Percentiles rank a stretch among this genome's conserved stretches.
phyloP scores from a whole-genome alignment of 139 green algal species.

The Coccomyxa sp. region DNA sequence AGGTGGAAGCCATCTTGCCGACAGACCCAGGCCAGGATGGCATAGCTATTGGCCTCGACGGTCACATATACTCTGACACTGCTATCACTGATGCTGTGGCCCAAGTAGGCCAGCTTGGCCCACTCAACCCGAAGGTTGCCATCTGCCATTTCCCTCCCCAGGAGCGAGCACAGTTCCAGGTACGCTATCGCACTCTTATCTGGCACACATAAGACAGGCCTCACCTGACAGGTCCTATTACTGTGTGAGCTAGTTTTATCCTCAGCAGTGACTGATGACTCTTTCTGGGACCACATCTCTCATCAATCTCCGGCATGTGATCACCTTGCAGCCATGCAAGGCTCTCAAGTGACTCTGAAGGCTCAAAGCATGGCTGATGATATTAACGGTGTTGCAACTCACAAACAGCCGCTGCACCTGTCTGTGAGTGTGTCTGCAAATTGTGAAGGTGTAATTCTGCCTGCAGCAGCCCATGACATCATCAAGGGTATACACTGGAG shows the following conservation, averaged over 20 bases:
- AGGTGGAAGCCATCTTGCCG: not conserved
- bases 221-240: not conserved
- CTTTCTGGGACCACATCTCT: too few species aligned
- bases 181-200: not conserved
- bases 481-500: too few species aligned
- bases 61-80: not conserved
- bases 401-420: too few species aligned
- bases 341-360: too few species aligned
- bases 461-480: too few species aligned
- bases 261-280: not conserved
- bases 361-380: too few species aligned
- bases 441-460: too few species aligned
- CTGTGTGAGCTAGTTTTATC: not conserved
- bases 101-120: not conserved
- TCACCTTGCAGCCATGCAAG: too few species aligned
- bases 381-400: too few species aligned
- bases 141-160: not conserved
- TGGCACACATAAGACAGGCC: not conserved
- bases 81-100: not conserved
- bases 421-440: too few species aligned
- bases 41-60: not conserved
- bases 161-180: not conserved
- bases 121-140: not conserved
- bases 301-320: too few species aligned
- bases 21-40: not conserved